A percentile compares a stretch with the other conserved stretches of the same genome.
Evolutionary conservation across 2,329 filamentous ascomycete genomes (phyloP).

Genomic region (Penicillium capsulatum): DNA sequence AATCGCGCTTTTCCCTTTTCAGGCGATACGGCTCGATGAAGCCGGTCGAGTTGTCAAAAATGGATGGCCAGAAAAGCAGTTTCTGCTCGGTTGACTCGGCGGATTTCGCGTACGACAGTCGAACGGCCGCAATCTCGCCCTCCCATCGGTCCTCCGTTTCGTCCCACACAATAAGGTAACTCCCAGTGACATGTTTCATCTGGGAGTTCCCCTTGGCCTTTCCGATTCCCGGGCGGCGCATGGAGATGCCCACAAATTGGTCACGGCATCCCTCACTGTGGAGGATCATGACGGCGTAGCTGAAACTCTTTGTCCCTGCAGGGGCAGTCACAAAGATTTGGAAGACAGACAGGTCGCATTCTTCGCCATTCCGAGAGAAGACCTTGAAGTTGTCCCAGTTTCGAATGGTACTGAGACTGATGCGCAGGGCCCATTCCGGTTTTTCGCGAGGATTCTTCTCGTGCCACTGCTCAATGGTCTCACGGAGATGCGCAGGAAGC

Average conservation of each 20-base stretch:
- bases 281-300: background rate
- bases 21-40: too few species aligned
- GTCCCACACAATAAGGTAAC: background rate
- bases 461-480: constrained; percentile 1
- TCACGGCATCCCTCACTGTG: background rate
- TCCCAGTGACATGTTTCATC: too few species aligned
- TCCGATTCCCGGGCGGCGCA: background rate
- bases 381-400: constrained; percentile 9
- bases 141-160: background rate
- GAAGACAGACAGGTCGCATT: constrained; percentile 8
- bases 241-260: background rate
- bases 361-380: constrained; percentile 14
- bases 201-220: background rate
- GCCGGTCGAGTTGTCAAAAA: too few species aligned
- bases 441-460: background rate
- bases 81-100: too few species aligned
- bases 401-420: background rate
- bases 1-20: too few species aligned
- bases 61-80: too few species aligned
- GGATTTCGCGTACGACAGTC: too few species aligned
- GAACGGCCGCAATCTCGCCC: background rate
- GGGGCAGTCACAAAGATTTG: constrained; percentile 5
- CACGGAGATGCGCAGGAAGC: background rate
- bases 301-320: background rate
- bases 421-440: background rate